Evolutionary conservation across 1,284 basidiomycete genomes (phyloP), one percentile per base, ranked within the genome.

Genomic region (Coniferiporia sulphurascens): DNA sequence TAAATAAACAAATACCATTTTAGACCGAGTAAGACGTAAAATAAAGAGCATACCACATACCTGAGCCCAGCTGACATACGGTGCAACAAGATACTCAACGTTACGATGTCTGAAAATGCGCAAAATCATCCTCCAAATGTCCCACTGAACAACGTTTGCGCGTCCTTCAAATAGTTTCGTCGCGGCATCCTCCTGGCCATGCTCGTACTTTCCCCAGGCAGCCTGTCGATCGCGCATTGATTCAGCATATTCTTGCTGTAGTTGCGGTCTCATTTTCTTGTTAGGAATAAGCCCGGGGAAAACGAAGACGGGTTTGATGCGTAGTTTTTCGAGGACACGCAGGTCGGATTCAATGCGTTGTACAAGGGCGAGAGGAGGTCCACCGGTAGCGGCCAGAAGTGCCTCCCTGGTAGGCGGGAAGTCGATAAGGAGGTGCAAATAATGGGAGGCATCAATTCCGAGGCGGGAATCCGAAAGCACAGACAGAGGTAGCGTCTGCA

Each of bases 221-320:
- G 91, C 85, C 63, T 85, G 78, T 61, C 89, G 75, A 68, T 92
- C 91, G 55, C 84, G 78, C 68, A 86, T 89, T 21, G 86, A 87
- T 44, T 91, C 89, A 52, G 78, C 81, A 66, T 85, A 77, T 66
- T 89, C 89, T 55, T 81, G 75, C 63, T 79, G 75, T 62, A 76
- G 56, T 65, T 70, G 63, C 19, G 77, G 78, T 68, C 85, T 86
- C 75, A 77, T 80, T 59, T 86, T 83, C 66, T 84, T 86, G 69
- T 82, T 86, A 12, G 84, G 89, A 2, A 80, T 72, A 43, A 97
- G 78, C 13, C 96, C 96, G 46, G 92, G 86, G 74, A 99, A 97
- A 53, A 99, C 93, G 70, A 99, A 98, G 38, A 99, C 93, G 27
- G 96, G 97, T 72, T 97, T 98, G 79, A 99, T 96, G 64, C 84